Evolutionary conservation across 306 rosid species (phyloP), one percentile per base, ranked within the genome.

Genomic region (Rosa persica): DNA sequence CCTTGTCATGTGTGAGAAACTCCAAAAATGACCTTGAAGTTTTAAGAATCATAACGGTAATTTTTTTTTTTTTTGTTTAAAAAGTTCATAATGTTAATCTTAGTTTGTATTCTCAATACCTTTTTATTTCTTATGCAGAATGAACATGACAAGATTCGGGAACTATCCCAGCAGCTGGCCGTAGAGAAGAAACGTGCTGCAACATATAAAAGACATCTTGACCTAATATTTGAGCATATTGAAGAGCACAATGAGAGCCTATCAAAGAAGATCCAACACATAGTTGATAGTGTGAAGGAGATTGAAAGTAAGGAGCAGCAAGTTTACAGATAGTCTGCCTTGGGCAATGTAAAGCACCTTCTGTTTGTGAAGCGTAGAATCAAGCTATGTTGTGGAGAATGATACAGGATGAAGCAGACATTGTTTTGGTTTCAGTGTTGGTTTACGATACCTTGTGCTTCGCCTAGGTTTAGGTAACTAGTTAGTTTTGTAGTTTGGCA

Each of bases 121-220:
- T 65, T 80, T 51, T 54, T 76, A 12, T 65, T 84, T 47, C 46
- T 74, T 57, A 76, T 72, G 80, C 87, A 93, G 99, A 93, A 81
- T 58, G 96, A 95, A 68, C 96, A 90, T 16, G 99, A 95, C 77
- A 95, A 89, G 86, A 90, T 95, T 67, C 92, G 90, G 74, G 99
- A 95, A 80, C 83, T 95, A 69, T 83, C 97, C 58, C 98, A 95
- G 83, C 97, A 93, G 82, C 85, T 95, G 85, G 89, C 96, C 12
- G 38, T 81, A 61, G 99, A 95, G 92, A 95, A 87, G 76, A 95
- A 91, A 85, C 89, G 98, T 84, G 84, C 96, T 1, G 98, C 93
- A 4, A 83, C 89, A 3, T 93, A 95, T 83, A 95, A 93, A 88
- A 93, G 98, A 85, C 99, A 93, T 81, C 91, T 95, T 64, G 99